These are phyloP conservation scores for Gonium pectorale DNA, from an alignment of 139 green algal species.

Conservation along the genomic window DNA sequence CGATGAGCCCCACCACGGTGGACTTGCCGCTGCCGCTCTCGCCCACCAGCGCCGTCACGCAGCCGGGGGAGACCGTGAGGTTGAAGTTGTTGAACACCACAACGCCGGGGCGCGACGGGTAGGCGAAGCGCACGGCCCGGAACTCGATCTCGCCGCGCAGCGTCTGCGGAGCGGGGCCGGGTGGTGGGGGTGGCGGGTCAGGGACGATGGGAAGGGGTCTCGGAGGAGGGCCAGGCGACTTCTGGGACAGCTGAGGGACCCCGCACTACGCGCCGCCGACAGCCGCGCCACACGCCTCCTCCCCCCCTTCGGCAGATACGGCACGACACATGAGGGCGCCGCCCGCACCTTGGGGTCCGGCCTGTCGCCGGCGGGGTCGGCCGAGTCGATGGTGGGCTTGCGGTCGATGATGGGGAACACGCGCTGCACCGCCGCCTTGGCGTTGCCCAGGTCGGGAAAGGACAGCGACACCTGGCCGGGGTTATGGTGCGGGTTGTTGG, in stretches of 20 bases:
- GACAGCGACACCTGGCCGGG: constrained; percentile 49
- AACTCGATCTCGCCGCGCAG: constrained; percentile 70
- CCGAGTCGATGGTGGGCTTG: constrained; percentile 69
- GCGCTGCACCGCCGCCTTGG: constrained; percentile 62
- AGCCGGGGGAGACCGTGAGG: constrained; percentile 67
- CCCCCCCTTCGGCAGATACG: too few species aligned
- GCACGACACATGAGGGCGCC: too few species aligned
- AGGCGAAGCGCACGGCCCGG: constrained; percentile 77
- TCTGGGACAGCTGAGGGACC: too few species aligned
- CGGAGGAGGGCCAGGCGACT: too few species aligned
- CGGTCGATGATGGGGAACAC: constrained; percentile 89
- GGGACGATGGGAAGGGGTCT: too few species aligned
- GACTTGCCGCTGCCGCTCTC: constrained; percentile 87
- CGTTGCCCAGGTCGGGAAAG: constrained; percentile 83
- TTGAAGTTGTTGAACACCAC: constrained; percentile 78
- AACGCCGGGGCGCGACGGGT: constrained; percentile 71
- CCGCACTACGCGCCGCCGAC: too few species aligned
- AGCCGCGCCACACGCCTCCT: too few species aligned
- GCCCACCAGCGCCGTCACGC: constrained; percentile 90
- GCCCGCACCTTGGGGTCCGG: constrained; percentile 30
- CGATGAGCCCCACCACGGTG: constrained; percentile 88
- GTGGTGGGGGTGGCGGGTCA: too few species aligned
- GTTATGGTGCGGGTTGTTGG: too few species aligned
- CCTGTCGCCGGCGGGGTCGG: constrained; percentile 40
- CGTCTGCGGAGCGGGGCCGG: neutral